Conservation (phyloP, 495 filamentous ascomycete genomes). For the Hypomontagnella submonticulosa region DNA sequence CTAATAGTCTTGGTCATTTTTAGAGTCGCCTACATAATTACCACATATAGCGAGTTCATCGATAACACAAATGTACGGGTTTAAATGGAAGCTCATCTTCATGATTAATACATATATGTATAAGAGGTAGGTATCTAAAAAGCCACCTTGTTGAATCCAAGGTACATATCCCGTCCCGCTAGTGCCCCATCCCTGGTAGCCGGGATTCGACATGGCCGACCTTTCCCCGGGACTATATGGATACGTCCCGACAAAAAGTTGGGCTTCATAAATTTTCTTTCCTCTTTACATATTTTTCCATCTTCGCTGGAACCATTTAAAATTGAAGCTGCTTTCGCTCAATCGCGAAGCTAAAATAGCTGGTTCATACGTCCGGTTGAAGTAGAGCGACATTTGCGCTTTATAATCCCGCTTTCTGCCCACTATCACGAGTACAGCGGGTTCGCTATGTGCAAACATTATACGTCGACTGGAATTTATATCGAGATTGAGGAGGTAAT, state of each 20-base stretch:
- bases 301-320: slow-evolving; percentile 44
- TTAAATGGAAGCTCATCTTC: too few species aligned
- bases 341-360: slow-evolving; percentile 18
- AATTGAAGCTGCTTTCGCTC: slow-evolving; percentile 30
- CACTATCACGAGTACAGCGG: slow-evolving; percentile 42
- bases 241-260: slow-evolving; percentile 23
- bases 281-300: slow-evolving; percentile 55
- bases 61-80: too few species aligned
- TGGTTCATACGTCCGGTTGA: slow-evolving; percentile 41
- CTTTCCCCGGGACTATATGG: neutral
- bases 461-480: neutral
- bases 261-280: slow-evolving; percentile 16
- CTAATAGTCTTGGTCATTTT: neutral
- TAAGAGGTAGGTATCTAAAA: neutral
- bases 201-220: neutral
- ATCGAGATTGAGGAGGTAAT: neutral
- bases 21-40: too few species aligned
- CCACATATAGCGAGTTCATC: too few species aligned
- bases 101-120: too few species aligned
- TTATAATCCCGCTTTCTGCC: slow-evolving; percentile 51
- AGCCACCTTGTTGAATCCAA: neutral
- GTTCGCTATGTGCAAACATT: slow-evolving; percentile 54
- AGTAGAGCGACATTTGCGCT: slow-evolving; percentile 47
- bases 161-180: too few species aligned
- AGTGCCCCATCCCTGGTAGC: too few species aligned